Evolutionary conservation across 495 filamentous ascomycete species (phyloP).

Genomic region (Oidiodendron maius): DNA sequence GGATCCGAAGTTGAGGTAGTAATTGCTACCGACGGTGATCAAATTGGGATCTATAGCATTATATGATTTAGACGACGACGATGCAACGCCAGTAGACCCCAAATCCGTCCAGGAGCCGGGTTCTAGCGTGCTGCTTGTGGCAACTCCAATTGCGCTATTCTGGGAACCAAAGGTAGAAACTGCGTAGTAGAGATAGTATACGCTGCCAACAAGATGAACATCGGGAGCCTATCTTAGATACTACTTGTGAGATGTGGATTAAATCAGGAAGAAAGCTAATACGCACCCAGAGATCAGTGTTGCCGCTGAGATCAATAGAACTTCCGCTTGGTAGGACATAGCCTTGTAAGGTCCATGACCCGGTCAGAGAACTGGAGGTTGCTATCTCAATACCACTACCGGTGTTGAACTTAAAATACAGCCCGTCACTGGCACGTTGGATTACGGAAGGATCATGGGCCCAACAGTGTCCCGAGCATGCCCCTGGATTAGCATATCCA

Average conservation of each 20-base stretch:
- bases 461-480: constrained; percentile 56
- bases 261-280: neutral
- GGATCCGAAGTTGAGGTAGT: constrained; percentile 59
- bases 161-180: constrained; percentile 60
- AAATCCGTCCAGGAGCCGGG: constrained; percentile 53
- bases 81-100: constrained; percentile 45
- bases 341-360: constrained; percentile 62
- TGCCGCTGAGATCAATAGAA: constrained; percentile 48
- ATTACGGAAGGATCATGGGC: constrained; percentile 62
- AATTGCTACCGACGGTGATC: constrained; percentile 35
- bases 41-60: constrained; percentile 71
- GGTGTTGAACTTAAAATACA: constrained; percentile 70
- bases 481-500: constrained; percentile 48
- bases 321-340: constrained; percentile 50
- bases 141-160: constrained; percentile 59
- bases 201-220: constrained; percentile 45
- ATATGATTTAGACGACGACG: constrained; percentile 41
- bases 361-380: constrained; percentile 49
- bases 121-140: constrained; percentile 56
- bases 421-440: constrained; percentile 55
- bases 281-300: constrained; percentile 55
- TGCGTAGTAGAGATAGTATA: constrained; percentile 70
- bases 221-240: constrained; percentile 54
- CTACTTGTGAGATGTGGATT: neutral
- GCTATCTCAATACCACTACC: constrained; percentile 53